These are phyloP conservation scores for Baorangia bicolor DNA, from an alignment of 768 basidiomycete species.

Conservation along the genomic window DNA sequence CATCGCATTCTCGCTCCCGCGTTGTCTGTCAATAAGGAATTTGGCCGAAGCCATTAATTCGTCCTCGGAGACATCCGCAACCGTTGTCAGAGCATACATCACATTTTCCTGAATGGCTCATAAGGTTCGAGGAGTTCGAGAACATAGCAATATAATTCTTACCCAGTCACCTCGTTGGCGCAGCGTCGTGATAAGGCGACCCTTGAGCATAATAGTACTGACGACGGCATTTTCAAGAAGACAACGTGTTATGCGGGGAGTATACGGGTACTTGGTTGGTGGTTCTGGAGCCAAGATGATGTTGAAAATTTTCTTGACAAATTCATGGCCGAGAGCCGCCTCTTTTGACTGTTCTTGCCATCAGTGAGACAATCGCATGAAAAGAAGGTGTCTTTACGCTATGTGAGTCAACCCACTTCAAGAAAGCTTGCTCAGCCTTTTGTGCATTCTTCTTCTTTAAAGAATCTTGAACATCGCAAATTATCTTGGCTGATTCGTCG, in stretches of 20 bases:
- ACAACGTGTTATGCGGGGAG: slow-evolving; percentile 54
- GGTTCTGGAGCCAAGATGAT: slow-evolving; percentile 45
- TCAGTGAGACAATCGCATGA: background rate
- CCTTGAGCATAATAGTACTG: slow-evolving; percentile 60
- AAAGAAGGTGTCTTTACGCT: slow-evolving; percentile 14
- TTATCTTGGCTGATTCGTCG: slow-evolving; percentile 29
- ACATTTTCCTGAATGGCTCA: slow-evolving; percentile 36
- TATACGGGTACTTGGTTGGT: slow-evolving; percentile 42
- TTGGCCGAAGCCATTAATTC: slow-evolving; percentile 58
- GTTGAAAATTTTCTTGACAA: slow-evolving; percentile 60
- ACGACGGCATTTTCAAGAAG: slow-evolving; percentile 59
- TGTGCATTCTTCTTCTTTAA: slow-evolving; percentile 46
- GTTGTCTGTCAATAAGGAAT: slow-evolving; percentile 41
- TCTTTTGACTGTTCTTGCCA: slow-evolving; percentile 13
- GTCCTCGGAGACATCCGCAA: slow-evolving; percentile 64
- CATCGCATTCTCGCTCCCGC: slow-evolving; percentile 29
- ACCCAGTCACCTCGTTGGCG: slow-evolving; percentile 69
- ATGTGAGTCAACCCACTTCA: slow-evolving; percentile 53
- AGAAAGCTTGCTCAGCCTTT: slow-evolving; percentile 58
- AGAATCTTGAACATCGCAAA: slow-evolving; percentile 39
- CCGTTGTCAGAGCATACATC: slow-evolving; percentile 48
- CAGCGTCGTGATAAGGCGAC: slow-evolving; percentile 55
- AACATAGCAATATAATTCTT: slow-evolving; percentile 11
- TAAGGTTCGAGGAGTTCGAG: background rate
- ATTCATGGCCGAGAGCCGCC: slow-evolving; percentile 40